These are phyloP conservation scores for Volvox carteri DNA, from an alignment of 163 green algal species.

Conservation along the genomic window DNA sequence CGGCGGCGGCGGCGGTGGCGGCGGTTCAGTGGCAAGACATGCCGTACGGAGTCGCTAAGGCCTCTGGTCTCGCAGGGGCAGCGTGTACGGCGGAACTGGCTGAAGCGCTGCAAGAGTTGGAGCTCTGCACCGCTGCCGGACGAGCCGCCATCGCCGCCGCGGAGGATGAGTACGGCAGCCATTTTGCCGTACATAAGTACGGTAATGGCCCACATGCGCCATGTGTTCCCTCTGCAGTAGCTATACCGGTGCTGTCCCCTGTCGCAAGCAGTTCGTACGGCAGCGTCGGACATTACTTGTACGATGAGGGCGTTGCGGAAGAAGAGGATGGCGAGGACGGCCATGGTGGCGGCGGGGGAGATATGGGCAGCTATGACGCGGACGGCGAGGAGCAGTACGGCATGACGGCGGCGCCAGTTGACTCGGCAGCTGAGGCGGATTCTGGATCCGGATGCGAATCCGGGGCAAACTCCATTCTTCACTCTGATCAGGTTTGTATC, in stretches of 20 bases:
- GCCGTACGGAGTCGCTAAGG: not conserved
- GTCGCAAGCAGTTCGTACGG: slow-evolving; percentile 25
- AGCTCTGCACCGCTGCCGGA: not conserved
- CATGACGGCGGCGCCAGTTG: not conserved
- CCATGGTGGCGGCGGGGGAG: not conserved
- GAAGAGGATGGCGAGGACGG: slow-evolving; percentile 16
- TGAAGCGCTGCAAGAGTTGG: not conserved
- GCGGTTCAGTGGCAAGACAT: not conserved
- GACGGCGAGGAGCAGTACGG: not conserved
- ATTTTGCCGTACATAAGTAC: not conserved
- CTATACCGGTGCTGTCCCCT: not conserved
- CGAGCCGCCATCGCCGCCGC: not conserved
- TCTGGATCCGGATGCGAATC: not conserved
- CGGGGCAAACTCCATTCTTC: too few species aligned
- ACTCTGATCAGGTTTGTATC: too few species aligned
- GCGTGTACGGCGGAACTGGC: not conserved
- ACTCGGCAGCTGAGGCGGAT: too few species aligned
- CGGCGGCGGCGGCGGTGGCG: not conserved
- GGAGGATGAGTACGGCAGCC: slow-evolving; percentile 17
- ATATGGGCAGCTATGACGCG: not conserved
- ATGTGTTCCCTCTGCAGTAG: not conserved
- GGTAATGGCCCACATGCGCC: not conserved
- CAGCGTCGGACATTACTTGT: slow-evolving; percentile 42
- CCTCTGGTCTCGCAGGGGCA: not conserved
- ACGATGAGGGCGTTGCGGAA: slow-evolving; percentile 48